These are phyloP conservation scores for Fusarium fujikuroi DNA, from an alignment of 2,329 filamentous ascomycete species.

Conservation along the genomic window DNA sequence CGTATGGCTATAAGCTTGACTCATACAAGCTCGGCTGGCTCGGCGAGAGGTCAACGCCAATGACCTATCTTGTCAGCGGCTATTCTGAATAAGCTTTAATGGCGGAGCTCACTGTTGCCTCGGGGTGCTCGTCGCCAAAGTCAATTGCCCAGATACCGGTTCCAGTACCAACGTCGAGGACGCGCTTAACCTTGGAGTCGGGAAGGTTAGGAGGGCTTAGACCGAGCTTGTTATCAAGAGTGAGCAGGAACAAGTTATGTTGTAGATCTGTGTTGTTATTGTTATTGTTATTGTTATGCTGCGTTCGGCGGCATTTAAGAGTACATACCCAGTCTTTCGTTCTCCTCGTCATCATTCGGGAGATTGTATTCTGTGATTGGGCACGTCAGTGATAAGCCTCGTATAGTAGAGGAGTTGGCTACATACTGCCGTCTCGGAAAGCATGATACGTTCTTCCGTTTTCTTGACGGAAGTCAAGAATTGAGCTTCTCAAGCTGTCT, in stretches of 20 bases:
- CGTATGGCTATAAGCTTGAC: accelerated
- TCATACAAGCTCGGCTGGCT: constrained; percentile 15
- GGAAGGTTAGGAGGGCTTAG: constrained; percentile 3
- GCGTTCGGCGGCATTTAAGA: accelerated
- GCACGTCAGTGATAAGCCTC: neutral
- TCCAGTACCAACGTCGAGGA: constrained; percentile 22
- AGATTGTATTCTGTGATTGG: constrained; percentile 13
- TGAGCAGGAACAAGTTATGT: constrained; percentile 16
- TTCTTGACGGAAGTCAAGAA: constrained; percentile 11
- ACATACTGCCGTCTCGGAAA: constrained; percentile 16
- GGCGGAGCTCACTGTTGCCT: neutral
- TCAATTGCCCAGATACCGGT: constrained; percentile 24
- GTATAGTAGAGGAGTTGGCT: accelerated
- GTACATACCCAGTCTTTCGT: constrained; percentile 5
- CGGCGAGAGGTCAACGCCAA: constrained; percentile 21
- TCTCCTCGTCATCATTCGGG: constrained; percentile 13
- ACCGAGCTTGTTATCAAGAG: constrained; percentile 17
- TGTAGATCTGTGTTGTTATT: constrained; percentile 1
- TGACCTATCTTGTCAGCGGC: neutral
- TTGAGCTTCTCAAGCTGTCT: constrained; percentile 19
- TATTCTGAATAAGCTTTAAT: accelerated
- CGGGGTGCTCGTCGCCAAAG: constrained; percentile 17
- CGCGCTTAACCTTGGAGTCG: neutral
- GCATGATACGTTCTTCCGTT: constrained; percentile 26
- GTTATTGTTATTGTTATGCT: neutral